Evolutionary conservation across 164 flowering plant genomes (phyloP).

Genomic region (Nymphaea thermarum): DNA sequence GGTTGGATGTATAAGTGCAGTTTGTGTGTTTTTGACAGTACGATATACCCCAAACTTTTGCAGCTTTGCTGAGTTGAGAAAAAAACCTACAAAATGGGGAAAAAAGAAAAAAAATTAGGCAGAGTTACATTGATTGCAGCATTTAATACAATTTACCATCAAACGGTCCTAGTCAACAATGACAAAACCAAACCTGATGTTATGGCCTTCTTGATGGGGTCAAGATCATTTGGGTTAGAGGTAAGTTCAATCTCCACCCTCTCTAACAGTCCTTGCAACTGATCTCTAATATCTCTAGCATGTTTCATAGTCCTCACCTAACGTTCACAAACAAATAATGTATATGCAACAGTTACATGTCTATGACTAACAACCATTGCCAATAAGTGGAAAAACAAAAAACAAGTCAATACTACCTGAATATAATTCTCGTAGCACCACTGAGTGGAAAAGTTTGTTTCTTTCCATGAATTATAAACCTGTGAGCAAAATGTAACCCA

Average conservation of each 20-base stretch:
- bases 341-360: not conserved
- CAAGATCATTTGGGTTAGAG: constrained; percentile 54
- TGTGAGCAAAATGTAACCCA: constrained; percentile 8
- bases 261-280: constrained; percentile 84
- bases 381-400: not conserved
- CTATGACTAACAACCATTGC: no score
- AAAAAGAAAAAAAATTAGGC: not conserved
- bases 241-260: constrained; percentile 79
- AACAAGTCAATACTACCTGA: constrained; percentile 34
- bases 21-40: constrained; percentile 88
- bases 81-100: constrained; percentile 39
- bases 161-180: not conserved
- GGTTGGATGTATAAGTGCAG: constrained; percentile 87
- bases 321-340: constrained; percentile 3
- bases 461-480: constrained; percentile 89
- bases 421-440: constrained; percentile 98
- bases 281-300: constrained; percentile 88
- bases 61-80: constrained; percentile 78
- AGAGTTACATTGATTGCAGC: no score
- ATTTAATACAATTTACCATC: no score
- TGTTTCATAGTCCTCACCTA: constrained; percentile 97
- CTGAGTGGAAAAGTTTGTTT: constrained; percentile 84
- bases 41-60: constrained; percentile 85
- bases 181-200: constrained; percentile 44
- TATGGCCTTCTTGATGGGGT: constrained; percentile 70